Conservation (phyloP, 2,329 filamentous ascomycete species). For the Pseudogymnoascus sp. region DNA sequence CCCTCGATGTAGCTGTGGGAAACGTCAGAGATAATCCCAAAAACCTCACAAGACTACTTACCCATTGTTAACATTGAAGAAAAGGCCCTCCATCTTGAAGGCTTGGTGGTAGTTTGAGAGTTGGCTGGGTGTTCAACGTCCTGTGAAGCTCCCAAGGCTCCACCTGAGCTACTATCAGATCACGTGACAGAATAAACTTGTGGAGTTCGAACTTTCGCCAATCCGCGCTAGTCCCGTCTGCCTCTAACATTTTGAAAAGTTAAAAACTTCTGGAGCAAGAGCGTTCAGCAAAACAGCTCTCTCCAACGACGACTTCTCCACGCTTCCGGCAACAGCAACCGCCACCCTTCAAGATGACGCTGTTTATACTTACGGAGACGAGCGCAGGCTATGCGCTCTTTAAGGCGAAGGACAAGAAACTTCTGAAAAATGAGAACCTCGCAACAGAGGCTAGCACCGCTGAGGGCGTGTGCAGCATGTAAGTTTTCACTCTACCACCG, state of each 20-base stretch:
- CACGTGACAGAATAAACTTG: neutral
- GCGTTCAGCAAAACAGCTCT: constrained; percentile 10
- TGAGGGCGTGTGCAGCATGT: constrained; percentile 81
- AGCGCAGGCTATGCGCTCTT: constrained; percentile 96
- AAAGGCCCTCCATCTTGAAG: constrained; percentile 73
- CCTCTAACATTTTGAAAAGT: constrained; percentile 12
- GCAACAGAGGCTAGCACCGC: constrained; percentile 66
- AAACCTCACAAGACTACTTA: constrained; percentile 34
- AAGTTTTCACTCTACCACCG: constrained; percentile 36
- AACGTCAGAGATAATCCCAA: constrained; percentile 22
- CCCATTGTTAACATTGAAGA: constrained; percentile 93
- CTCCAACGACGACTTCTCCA: constrained; percentile 11
- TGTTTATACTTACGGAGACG: constrained; percentile 91
- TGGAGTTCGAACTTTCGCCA: constrained; percentile 9
- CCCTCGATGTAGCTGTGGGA: constrained; percentile 79
- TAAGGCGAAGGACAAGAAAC: constrained; percentile 98
- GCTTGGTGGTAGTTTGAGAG: constrained; percentile 1
- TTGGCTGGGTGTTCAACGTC: constrained; percentile 7
- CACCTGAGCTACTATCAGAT: neutral
- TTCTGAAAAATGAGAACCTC: constrained; percentile 80
- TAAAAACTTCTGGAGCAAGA: constrained; percentile 12
- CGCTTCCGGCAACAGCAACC: constrained; percentile 10
- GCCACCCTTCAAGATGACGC: constrained; percentile 55
- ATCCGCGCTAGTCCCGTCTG: constrained; percentile 6
- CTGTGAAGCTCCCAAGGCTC: constrained; percentile 9